Conservation (phyloP, 2,329 filamentous ascomycete species). For the Cytospora schulzeri region DNA sequence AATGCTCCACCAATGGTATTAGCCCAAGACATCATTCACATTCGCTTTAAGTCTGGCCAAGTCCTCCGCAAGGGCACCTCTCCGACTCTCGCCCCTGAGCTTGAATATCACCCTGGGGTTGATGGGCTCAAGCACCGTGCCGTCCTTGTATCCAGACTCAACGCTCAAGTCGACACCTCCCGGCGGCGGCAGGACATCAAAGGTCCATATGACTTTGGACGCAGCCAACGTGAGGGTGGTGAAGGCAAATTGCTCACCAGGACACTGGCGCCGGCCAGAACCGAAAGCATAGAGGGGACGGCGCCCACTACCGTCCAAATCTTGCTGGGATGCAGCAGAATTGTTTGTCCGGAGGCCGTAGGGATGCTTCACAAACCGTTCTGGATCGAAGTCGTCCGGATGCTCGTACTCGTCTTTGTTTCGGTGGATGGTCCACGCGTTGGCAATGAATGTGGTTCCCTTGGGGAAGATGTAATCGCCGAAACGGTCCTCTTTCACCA, state of each 20-base stretch:
- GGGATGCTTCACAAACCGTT: conserved; percentile 3
- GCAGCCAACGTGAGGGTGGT: conserved; percentile 44
- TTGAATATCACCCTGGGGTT: conserved; percentile 30
- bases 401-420: not conserved
- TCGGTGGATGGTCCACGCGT: conserved; percentile 4
- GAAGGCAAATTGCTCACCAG: conserved; percentile 51
- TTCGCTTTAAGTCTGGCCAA: not conserved
- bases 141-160: conserved; percentile 33
- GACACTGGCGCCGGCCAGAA: conserved; percentile 50
- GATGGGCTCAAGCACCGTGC: conserved; percentile 29
- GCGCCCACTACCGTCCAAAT: conserved; percentile 10
- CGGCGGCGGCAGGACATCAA: conserved; percentile 38
- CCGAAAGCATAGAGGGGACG: conserved; percentile 47
- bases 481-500: conserved; percentile 6
- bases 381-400: not conserved
- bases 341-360: not conserved
- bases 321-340: not conserved
- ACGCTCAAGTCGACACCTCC: conserved; percentile 32
- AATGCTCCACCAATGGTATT: not conserved
- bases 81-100: conserved; percentile 29
- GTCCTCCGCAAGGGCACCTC: conserved; percentile 25
- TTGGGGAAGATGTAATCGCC: conserved; percentile 1
- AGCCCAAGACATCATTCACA: conserved; percentile 2
- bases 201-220: conserved; percentile 52
- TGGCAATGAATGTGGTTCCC: conserved; percentile 9